Conservation (phyloP, 495 filamentous ascomycete genomes). For the Apiosordaria backusii region DNA sequence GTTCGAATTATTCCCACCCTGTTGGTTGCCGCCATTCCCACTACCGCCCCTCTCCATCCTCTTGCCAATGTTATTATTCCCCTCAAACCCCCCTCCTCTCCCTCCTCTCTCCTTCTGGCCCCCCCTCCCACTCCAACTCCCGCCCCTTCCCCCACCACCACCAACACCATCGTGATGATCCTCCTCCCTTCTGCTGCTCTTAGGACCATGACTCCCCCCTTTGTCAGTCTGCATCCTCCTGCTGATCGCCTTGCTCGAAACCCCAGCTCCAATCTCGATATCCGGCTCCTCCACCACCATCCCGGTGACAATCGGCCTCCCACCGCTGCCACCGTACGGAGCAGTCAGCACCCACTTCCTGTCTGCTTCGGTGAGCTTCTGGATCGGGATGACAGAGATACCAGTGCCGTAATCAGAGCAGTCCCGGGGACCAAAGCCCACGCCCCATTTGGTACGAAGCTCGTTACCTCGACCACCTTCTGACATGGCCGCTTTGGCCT, state of each 20-base stretch:
- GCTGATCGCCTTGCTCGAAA: constrained; percentile 92
- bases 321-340: constrained; percentile 89
- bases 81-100: neutral
- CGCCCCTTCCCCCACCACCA: constrained; percentile 41
- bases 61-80: constrained; percentile 32
- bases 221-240: constrained; percentile 76
- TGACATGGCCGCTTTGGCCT: constrained; percentile 88
- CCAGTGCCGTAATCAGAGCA: constrained; percentile 94
- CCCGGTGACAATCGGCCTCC: constrained; percentile 71
- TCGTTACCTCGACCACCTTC: constrained; percentile 69
- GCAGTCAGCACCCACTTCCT: constrained; percentile 96
- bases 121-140: constrained; percentile 39
- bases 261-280: constrained; percentile 96
- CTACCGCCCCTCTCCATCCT: constrained; percentile 32
- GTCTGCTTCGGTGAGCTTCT: constrained; percentile 90
- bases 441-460: constrained; percentile 91
- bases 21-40: constrained; percentile 41
- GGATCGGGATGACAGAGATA: constrained; percentile 88
- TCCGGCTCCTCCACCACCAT: constrained; percentile 95
- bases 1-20: neutral
- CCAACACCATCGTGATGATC: constrained; percentile 45
- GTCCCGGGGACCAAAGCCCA: constrained; percentile 94
- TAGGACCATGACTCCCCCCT: constrained; percentile 67
- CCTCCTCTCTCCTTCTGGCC: constrained; percentile 32
- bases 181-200: constrained; percentile 59